These are phyloP conservation scores for Scutellaria galericulata DNA, from an alignment of 257 asterid genomes.

Conservation along the genomic window DNA sequence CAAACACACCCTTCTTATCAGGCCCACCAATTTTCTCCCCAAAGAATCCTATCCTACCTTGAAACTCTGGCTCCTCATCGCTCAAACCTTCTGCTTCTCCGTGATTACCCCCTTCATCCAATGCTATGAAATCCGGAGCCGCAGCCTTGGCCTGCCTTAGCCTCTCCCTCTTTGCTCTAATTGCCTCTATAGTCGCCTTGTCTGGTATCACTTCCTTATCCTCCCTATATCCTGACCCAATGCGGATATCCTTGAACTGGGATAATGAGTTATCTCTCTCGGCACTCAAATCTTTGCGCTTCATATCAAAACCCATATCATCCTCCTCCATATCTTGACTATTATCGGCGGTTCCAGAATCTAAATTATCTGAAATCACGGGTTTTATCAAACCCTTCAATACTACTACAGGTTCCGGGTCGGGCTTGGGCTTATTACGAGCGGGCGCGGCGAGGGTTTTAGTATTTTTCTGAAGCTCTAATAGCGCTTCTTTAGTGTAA, in stretches of 20 bases:
- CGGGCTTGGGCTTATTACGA: slow-evolving; percentile 53
- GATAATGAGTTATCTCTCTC: slow-evolving; percentile 48
- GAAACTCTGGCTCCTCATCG: slow-evolving; percentile 94
- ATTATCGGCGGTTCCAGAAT: slow-evolving; percentile 38
- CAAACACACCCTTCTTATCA: slow-evolving; percentile 86
- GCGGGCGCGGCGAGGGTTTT: slow-evolving; percentile 70
- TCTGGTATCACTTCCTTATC: slow-evolving; percentile 63
- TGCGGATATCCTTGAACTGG: slow-evolving; percentile 49
- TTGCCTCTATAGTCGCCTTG: slow-evolving; percentile 74
- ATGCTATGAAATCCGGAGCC: slow-evolving; percentile 79
- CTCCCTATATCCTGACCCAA: slow-evolving; percentile 49
- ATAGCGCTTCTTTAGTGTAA: slow-evolving; percentile 86
- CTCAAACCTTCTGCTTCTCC: slow-evolving; percentile 97
- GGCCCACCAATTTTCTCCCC: slow-evolving; percentile 64
- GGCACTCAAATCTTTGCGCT: slow-evolving; percentile 29
- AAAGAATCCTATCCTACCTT: slow-evolving; percentile 81
- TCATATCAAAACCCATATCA: slow-evolving; percentile 40
- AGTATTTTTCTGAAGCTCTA: slow-evolving; percentile 97
- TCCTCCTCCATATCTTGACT: slow-evolving; percentile 41
- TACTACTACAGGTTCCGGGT: slow-evolving; percentile 62
- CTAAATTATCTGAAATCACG: slow-evolving; percentile 22
- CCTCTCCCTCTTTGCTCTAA: slow-evolving; percentile 90
- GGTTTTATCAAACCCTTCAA: slow-evolving; percentile 87
- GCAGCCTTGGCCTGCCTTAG: slow-evolving; percentile 80
- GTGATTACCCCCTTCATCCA: slow-evolving; percentile 96